A percentile compares a stretch with the other conserved stretches of the same genome.
phyloP scores from a whole-genome alignment of 1,284 basidiomycete species.

The Vanrija humicola region DNA sequence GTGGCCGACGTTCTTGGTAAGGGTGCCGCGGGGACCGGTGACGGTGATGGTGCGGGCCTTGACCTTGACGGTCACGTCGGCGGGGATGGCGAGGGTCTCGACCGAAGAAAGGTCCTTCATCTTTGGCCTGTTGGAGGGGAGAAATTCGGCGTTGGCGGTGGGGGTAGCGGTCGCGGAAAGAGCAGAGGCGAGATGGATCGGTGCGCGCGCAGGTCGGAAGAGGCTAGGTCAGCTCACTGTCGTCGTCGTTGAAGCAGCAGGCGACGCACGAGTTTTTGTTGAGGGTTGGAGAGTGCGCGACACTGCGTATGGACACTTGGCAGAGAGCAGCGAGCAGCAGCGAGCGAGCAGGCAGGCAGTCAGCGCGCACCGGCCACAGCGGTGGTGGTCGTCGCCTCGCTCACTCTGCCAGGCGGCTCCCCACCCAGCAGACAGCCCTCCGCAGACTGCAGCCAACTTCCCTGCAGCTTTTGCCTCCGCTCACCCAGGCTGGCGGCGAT shows the following conservation, averaged over 20 bases:
- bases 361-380: not conserved
- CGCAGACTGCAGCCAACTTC: too few relatives aligned
- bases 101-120: conserved; percentile 52
- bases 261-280: conserved; percentile 10
- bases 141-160: not conserved
- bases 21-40: conserved; percentile 80
- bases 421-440: too few relatives aligned
- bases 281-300: conserved; percentile 1
- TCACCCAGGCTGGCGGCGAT: too few relatives aligned
- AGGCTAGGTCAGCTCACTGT: not conserved
- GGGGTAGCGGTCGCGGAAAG: not conserved
- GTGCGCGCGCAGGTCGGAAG: not conserved
- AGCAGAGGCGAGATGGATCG: not conserved
- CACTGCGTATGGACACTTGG: not conserved
- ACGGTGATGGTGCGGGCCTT: conserved; percentile 88
- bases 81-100: conserved; percentile 88
- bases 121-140: conserved; percentile 23
- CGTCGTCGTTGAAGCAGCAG: not conserved
- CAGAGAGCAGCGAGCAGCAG: too few relatives aligned
- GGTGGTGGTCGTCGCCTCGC: not conserved
- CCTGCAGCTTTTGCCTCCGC: too few relatives aligned
- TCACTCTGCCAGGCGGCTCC: too few relatives aligned
- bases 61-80: conserved; percentile 74
- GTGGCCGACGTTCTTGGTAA: conserved; percentile 89
- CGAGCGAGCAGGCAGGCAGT: not conserved